Evolutionary conservation across 345 rosid species (phyloP).

Genomic region (Isatis tinctoria): DNA sequence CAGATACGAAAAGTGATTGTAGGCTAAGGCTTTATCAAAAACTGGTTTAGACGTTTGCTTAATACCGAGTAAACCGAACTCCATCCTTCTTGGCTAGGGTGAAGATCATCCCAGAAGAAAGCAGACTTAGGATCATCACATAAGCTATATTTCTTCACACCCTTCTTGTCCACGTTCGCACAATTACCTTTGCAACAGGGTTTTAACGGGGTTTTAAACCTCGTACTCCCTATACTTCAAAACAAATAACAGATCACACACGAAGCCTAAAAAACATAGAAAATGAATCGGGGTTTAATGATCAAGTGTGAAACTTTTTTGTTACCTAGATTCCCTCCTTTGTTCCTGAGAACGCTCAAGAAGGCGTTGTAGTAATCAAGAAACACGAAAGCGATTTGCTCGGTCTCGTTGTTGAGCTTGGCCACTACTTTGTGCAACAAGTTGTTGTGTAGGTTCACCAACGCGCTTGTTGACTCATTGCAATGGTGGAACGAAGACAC

Average conservation of each 20-base stretch:
- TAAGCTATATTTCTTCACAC: slow-evolving; percentile 37
- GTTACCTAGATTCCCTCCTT: slow-evolving; percentile 29
- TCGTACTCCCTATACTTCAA: slow-evolving; percentile 28
- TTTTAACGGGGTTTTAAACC: slow-evolving; percentile 42
- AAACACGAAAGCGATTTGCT: slow-evolving; percentile 29
- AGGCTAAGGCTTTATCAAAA: slow-evolving; percentile 18
- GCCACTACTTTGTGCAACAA: slow-evolving; percentile 43
- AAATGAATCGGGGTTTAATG: not conserved
- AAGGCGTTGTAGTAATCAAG: slow-evolving; percentile 61
- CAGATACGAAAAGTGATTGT: too few relatives aligned
- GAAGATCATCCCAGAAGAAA: slow-evolving; percentile 55
- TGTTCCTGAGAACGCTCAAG: slow-evolving; percentile 42
- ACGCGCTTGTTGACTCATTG: slow-evolving; percentile 35
- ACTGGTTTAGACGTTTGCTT: slow-evolving; percentile 8
- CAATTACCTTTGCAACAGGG: slow-evolving; percentile 58
- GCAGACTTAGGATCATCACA: slow-evolving; percentile 41
- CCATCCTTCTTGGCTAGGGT: slow-evolving; percentile 57
- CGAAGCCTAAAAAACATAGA: not conserved
- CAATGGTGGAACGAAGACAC: slow-evolving; percentile 43
- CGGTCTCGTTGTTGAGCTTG: slow-evolving; percentile 37
- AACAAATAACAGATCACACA: not conserved
- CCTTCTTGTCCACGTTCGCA: slow-evolving; percentile 37
- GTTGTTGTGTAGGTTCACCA: slow-evolving; percentile 50
- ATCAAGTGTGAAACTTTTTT: not conserved
- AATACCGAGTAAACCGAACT: slow-evolving; percentile 38